A percentile compares a stretch with the other conserved stretches of the same genome.
Conservation (phyloP, 2,329 filamentous ascomycete species). For the Sclerotinia minor region DNA sequence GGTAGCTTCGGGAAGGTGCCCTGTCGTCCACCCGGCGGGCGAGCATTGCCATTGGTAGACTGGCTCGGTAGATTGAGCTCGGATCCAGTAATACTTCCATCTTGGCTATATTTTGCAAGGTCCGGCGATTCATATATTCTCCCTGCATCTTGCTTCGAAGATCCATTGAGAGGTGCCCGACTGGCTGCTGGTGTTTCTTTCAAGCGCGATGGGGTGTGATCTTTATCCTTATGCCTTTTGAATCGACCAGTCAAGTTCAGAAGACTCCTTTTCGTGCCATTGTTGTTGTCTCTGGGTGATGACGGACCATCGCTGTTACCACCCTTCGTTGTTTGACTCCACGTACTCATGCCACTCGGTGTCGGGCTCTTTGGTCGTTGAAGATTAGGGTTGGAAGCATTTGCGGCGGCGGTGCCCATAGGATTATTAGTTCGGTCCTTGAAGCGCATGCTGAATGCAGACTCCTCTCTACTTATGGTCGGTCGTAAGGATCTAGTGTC, state of each 20-base stretch:
- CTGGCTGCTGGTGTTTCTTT: constrained; percentile 54
- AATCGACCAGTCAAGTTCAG: constrained; percentile 37
- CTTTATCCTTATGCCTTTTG: constrained; percentile 53
- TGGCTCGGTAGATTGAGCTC: constrained; percentile 33
- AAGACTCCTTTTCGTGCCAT: constrained; percentile 35
- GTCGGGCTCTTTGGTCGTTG: constrained; percentile 78
- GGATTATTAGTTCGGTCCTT: constrained; percentile 51
- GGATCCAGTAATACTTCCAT: constrained; percentile 37
- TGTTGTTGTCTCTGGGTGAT: constrained; percentile 42
- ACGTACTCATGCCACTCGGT: constrained; percentile 67
- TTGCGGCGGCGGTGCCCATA: constrained; percentile 37
- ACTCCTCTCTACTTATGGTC: constrained; percentile 74
- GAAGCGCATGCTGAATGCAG: constrained; percentile 50
- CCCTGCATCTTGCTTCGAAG: constrained; percentile 29
- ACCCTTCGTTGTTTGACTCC: constrained; percentile 43
- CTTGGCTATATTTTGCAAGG: constrained; percentile 37
- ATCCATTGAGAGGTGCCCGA: constrained; percentile 50
- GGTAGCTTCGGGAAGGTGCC: constrained; percentile 54
- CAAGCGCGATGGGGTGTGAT: constrained; percentile 50
- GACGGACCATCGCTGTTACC: constrained; percentile 51
- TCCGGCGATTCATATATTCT: constrained; percentile 36
- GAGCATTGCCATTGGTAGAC: constrained; percentile 31
- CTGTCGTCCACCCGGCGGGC: constrained; percentile 31
- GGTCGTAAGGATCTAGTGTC: constrained; percentile 67
- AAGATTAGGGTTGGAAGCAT: constrained; percentile 40